Conservation (phyloP, 331 rosid species). For the Quercus tomentella region DNA sequence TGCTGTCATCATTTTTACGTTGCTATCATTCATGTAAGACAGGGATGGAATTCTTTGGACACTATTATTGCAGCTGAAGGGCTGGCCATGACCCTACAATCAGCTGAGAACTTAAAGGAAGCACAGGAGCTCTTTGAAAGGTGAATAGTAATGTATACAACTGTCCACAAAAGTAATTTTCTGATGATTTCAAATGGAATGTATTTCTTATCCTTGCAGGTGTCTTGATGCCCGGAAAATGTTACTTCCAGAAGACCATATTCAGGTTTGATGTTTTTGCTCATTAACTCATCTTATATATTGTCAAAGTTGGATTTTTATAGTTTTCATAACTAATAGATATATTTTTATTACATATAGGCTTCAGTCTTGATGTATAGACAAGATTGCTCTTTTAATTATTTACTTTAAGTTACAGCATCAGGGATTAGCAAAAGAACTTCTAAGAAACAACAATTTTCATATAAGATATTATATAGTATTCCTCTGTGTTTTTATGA, state of each 20-base stretch:
- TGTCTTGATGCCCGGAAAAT: constrained; percentile 66
- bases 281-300: not conserved
- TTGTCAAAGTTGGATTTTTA: not conserved
- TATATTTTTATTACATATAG: not conserved
- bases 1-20: constrained; percentile 5
- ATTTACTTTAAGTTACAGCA: not conserved
- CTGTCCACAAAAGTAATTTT: not conserved
- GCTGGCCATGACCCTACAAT: constrained; percentile 66
- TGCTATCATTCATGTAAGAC: constrained; percentile 20
- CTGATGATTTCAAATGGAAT: not conserved
- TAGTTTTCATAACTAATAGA: not conserved
- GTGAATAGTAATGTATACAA: constrained; percentile 28
- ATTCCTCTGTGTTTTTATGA: not conserved
- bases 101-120: constrained; percentile 49
- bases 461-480: not conserved
- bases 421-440: not conserved
- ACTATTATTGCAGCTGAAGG: constrained; percentile 72
- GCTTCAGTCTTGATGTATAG: too few species aligned
- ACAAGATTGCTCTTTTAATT: too few species aligned
- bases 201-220: constrained; percentile 31
- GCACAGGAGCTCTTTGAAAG: constrained; percentile 84
- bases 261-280: constrained; percentile 53
- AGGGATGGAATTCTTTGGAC: constrained; percentile 86
- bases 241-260: constrained; percentile 60
- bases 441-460: not conserved